phyloP scores from a whole-genome alignment of 495 filamentous ascomycete species.

The Neurospora sp. region DNA sequence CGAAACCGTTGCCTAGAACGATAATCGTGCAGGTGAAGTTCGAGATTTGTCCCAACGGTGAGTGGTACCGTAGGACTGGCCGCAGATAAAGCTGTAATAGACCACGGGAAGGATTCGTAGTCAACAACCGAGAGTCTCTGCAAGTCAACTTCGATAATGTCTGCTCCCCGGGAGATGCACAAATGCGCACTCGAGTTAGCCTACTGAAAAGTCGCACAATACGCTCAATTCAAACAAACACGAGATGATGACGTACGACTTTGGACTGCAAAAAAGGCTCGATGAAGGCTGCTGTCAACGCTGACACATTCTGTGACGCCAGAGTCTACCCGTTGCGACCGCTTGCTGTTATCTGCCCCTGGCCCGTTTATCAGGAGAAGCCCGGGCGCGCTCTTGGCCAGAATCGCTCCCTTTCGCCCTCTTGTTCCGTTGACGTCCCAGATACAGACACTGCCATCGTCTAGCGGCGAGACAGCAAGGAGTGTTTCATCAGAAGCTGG shows the following conservation, averaged over 20 bases:
- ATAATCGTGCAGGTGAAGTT: slow-evolving; percentile 77
- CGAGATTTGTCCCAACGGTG: slow-evolving; percentile 75
- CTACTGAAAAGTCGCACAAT: neutral
- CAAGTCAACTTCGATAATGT: slow-evolving; percentile 76
- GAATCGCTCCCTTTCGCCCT: slow-evolving; percentile 50
- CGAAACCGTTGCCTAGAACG: slow-evolving; percentile 27
- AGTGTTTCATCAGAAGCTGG: slow-evolving; percentile 21
- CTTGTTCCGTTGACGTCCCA: slow-evolving; percentile 68
- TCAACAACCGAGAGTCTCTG: slow-evolving; percentile 61
- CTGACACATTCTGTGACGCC: slow-evolving; percentile 76
- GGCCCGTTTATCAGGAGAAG: slow-evolving; percentile 46
- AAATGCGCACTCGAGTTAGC: neutral
- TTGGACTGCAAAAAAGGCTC: slow-evolving; percentile 69
- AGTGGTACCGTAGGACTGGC: slow-evolving; percentile 62
- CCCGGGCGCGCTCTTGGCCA: slow-evolving; percentile 53
- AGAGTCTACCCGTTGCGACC: slow-evolving; percentile 44
- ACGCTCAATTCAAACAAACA: neutral
- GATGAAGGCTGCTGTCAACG: slow-evolving; percentile 58
- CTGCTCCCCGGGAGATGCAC: slow-evolving; percentile 14
- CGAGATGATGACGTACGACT: slow-evolving; percentile 38
- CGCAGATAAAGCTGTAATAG: slow-evolving; percentile 74
- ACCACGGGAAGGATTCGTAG: slow-evolving; percentile 66
- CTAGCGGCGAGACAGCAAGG: slow-evolving; percentile 66
- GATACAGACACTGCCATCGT: slow-evolving; percentile 75
- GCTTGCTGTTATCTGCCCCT: slow-evolving; percentile 28